Base-by-base conservation (phyloP, 164 flowering plant species). In the Magnolia officinalis region DNA sequence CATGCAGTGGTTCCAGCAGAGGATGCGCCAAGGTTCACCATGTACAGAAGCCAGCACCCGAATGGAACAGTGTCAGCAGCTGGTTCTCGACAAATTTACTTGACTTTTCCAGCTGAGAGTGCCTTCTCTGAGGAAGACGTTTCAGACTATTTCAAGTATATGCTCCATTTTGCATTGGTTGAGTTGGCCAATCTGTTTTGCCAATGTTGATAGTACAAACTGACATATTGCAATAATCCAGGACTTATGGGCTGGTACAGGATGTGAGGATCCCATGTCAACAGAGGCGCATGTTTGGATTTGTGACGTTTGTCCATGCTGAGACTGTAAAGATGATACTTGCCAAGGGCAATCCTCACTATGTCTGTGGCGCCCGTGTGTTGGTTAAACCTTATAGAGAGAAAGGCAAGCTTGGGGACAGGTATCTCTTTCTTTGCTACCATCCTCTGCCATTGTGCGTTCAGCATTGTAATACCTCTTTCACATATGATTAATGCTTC, bases 181-280 rank as follows among this genome's bases (percentile, higher is more conserved):
- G 61, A 11, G 61, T 16, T 55, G 61, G 61, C 61, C 13, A 16
- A 55, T 55, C 18, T 13, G 13, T 55, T 55, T 55, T 55, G 61
- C 61, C 61, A 55, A 0, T 55, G 61, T 13, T 55, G 61, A 55
- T 55, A 11, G 18, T 55, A 11, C 18, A 16, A 55, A 55, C 61
- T 55, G 2, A 55, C 61, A 55, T 55, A 16, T 55, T 55, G 13
- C 16, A 16, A 11, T 55, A 11, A 55, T 55, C 75, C 68, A 94
- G 98, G 80, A 86, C 80, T 24, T 93, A 77, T 81, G 98, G 98
- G 14, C 85, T 81, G 1, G 98, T 95, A 79, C 89, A 91, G 84
- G 98, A 95, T 90, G 98, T 95, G 21, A 90, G 98, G 82, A 91
- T 95, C 77, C 98, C 98, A 9, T 89, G 88, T 83, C 98, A 91